Conservation (phyloP, 1,284 basidiomycete genomes). For the Lentinula novae-zelandiae region DNA sequence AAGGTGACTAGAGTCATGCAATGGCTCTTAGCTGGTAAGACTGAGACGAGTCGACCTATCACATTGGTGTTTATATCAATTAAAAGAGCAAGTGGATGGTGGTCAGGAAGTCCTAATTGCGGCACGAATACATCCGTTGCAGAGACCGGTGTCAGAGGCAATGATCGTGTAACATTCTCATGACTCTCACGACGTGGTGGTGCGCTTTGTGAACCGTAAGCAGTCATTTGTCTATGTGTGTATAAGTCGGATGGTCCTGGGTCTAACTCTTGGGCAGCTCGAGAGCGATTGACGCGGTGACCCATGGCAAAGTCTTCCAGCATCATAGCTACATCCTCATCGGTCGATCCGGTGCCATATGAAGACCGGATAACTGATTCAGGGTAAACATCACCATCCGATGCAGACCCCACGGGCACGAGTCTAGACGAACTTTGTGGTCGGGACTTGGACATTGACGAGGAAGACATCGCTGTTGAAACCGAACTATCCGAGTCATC, state of each 20-base stretch:
- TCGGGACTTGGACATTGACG: not conserved
- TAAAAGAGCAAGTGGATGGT: constrained; percentile 18
- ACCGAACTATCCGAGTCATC: not conserved
- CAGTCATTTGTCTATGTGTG: constrained; percentile 1
- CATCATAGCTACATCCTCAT: constrained; percentile 25
- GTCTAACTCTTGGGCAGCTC: constrained; percentile 19
- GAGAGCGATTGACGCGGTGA: constrained; percentile 20
- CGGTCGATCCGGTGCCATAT: constrained; percentile 18
- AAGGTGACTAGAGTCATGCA: constrained; percentile 17
- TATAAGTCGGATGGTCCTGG: constrained; percentile 8
- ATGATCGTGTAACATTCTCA: not conserved
- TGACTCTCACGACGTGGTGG: not conserved
- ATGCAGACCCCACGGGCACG: not conserved
- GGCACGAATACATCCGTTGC: constrained; percentile 2
- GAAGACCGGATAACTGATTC: constrained; percentile 18
- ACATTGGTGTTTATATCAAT: constrained; percentile 17
- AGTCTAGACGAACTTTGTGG: not conserved
- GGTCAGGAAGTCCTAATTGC: constrained; percentile 14
- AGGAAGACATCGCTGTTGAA: not conserved
- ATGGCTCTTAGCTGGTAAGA: constrained; percentile 13
- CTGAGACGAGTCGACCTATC: constrained; percentile 11
- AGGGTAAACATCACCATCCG: not conserved
- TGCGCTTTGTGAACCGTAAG: constrained; percentile 1
- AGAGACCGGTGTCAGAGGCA: constrained; percentile 3
- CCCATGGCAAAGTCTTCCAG: constrained; percentile 26